A percentile compares a stretch with the other conserved stretches of the same genome.
phyloP scores from a whole-genome alignment of 108 stramenopile species.

The Fistulifera pelliculosa region DNA sequence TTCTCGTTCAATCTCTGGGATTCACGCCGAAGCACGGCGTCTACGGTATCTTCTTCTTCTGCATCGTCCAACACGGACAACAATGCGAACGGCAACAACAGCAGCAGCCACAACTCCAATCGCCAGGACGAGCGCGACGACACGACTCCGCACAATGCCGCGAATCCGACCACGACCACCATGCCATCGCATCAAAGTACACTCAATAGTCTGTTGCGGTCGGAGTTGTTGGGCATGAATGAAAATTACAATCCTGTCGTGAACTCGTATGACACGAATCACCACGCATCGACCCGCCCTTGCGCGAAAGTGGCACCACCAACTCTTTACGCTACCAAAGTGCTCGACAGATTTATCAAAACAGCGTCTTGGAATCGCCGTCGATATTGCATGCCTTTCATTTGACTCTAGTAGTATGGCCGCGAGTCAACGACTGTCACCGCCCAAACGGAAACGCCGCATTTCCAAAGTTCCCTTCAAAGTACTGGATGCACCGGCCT shows the following conservation, averaged over 20 bases:
- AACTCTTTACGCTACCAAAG: constrained; percentile 58
- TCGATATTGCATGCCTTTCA: constrained; percentile 74
- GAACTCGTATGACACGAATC: constrained; percentile 28
- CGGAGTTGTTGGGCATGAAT: constrained; percentile 82
- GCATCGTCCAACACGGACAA: no score
- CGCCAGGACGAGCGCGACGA: constrained; percentile 3
- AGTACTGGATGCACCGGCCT: constrained; percentile 96
- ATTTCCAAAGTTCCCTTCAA: constrained; percentile 94
- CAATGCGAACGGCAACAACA: constrained; percentile 6
- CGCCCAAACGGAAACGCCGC: constrained; percentile 59
- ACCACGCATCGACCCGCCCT: constrained; percentile 15
- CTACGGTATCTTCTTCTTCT: no score
- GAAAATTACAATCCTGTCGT: constrained; percentile 22
- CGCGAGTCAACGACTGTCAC: constrained; percentile 50
- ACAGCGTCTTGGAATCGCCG: constrained; percentile 24
- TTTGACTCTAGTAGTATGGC: constrained; percentile 53
- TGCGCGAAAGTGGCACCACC: constrained; percentile 36
- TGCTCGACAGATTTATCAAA: constrained; percentile 48
- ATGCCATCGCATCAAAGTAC: constrained; percentile 31
- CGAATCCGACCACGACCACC: constrained; percentile 2
- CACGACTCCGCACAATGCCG: neutral
- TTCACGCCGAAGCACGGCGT: neutral
- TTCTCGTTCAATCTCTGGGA: constrained; percentile 46
- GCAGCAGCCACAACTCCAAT: neutral
- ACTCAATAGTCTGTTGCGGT: constrained; percentile 61